Percentiles rank a stretch among this genome's conserved stretches.
Evolutionary conservation across 1,284 basidiomycete species (phyloP).

Genomic region (Polyporus tsugae): DNA sequence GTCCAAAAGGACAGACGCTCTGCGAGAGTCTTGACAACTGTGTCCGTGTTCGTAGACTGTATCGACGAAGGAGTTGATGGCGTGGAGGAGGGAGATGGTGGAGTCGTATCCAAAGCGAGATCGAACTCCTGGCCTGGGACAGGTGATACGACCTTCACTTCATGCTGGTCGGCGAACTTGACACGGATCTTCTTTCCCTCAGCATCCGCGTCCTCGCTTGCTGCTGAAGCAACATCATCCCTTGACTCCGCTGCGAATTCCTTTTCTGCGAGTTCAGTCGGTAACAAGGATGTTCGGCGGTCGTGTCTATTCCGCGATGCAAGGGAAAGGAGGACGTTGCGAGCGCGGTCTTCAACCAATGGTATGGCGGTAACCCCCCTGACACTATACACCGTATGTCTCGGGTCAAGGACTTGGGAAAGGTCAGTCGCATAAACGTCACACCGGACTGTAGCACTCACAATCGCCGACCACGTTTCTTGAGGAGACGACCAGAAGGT

Average conservation of each 20-base stretch:
- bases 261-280: constrained; percentile 29
- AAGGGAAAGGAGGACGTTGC: constrained; percentile 57
- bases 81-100: constrained; percentile 48
- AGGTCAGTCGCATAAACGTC: not conserved
- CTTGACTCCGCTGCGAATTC: constrained; percentile 16
- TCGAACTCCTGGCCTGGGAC: constrained; percentile 36
- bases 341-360: constrained; percentile 66
- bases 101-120: constrained; percentile 29
- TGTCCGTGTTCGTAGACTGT: constrained; percentile 51
- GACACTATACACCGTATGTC: constrained; percentile 67
- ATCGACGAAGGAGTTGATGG: constrained; percentile 61
- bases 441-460: constrained; percentile 47
- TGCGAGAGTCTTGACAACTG: constrained; percentile 68
- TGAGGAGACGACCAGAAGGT: constrained; percentile 73
- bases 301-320: constrained; percentile 54
- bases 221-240: constrained; percentile 26
- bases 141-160: constrained; percentile 53
- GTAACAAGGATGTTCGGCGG: constrained; percentile 55
- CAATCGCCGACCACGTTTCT: constrained; percentile 67
- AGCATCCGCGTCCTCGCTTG: constrained; percentile 14
- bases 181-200: constrained; percentile 45
- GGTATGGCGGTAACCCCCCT: constrained; percentile 75
- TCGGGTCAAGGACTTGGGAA: constrained; percentile 64
- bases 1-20: constrained; percentile 79
- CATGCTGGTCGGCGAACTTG: constrained; percentile 54